Base-by-base conservation (phyloP, 164 flowering plant genomes). In the Houttuynia cordata region DNA sequence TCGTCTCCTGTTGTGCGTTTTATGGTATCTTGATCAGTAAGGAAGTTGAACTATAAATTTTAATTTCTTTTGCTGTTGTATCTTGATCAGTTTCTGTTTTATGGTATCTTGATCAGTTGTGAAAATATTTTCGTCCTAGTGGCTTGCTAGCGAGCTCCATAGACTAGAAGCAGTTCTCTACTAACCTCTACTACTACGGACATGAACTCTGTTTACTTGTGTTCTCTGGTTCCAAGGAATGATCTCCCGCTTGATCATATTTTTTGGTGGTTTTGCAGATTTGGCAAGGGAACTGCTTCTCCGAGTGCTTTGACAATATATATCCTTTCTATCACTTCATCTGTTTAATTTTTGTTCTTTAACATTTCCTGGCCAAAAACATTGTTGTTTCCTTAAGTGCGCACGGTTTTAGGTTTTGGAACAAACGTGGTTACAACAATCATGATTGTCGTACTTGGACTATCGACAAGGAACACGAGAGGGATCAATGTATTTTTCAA, bases 351-450 rank as follows among this genome's bases (percentile, higher is more conserved):
- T 2, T 0, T 45, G 14, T 45, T 45, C 17, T 13, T 41, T 41
- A 13, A n/a, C 49, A 45, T 2, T 45, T 45, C 17, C 49, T 54
- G 17, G 41, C 18, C 39, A 13, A 25, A 60, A 52, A 63, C 55
- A 57, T 12, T 39, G 40, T 49, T 45, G 52, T 74, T 68, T 68
- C 80, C 79, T 83, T 81, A 73, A 75, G 20, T 51, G 52, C 14
- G 55, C 63, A 87, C 95, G 56, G 75, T 85, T 21, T 77, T 90
- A 25, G 90, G 84, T 65, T 81, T 80, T 53, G 87, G 83, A 57
- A 75, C 60, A n/a, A 87, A 84, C 76, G 52, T 74, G 53, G 67
- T 79, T 49, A 81, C 88, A 49, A 3, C 83, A 55, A 24, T 77
- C 57, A 19, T 87, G 62, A 61, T 87, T 63, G 53, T 52, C 24